Evolutionary conservation across 306 rosid genomes (phyloP).

Genomic region (Fagus sylvatica): DNA sequence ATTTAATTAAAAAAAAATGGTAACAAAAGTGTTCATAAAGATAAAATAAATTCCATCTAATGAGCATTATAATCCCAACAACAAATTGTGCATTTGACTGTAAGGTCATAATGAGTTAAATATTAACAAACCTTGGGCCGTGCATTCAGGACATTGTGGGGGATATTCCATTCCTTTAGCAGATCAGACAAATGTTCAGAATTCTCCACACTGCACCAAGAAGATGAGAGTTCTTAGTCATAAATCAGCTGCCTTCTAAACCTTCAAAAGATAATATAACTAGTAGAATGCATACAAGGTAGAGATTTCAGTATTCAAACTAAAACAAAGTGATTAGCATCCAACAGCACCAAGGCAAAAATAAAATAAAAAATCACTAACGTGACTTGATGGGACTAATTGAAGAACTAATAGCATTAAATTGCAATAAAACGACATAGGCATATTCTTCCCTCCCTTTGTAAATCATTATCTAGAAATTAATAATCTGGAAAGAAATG

Average conservation of each 20-base stretch:
- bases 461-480: not conserved
- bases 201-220: slow-evolving; percentile 77
- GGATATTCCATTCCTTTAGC: slow-evolving; percentile 72
- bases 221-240: slow-evolving; percentile 34
- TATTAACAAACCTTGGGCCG: slow-evolving; percentile 80
- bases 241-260: slow-evolving; percentile 14
- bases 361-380: not conserved
- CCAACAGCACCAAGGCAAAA: not conserved
- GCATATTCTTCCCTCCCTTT: not conserved
- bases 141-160: slow-evolving; percentile 93
- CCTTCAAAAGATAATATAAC: slow-evolving; percentile 19
- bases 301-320: slow-evolving; percentile 15
- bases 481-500: not conserved
- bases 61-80: not conserved
- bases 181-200: slow-evolving; percentile 87
- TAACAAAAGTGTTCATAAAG: too few relatives aligned
- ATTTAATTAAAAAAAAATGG: slow-evolving; percentile 12
- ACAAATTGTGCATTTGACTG: slow-evolving; percentile 18
- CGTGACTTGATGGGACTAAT: slow-evolving; percentile 9
- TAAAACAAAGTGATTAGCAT: not conserved
- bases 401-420: not conserved
- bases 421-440: not conserved
- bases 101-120: slow-evolving; percentile 19
- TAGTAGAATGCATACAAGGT: slow-evolving; percentile 3
- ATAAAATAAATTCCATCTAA: not conserved